A percentile compares a stretch with the other conserved stretches of the same genome.
phyloP scores from a whole-genome alignment of 2,329 filamentous ascomycete species.

The Aspergillus felis region DNA sequence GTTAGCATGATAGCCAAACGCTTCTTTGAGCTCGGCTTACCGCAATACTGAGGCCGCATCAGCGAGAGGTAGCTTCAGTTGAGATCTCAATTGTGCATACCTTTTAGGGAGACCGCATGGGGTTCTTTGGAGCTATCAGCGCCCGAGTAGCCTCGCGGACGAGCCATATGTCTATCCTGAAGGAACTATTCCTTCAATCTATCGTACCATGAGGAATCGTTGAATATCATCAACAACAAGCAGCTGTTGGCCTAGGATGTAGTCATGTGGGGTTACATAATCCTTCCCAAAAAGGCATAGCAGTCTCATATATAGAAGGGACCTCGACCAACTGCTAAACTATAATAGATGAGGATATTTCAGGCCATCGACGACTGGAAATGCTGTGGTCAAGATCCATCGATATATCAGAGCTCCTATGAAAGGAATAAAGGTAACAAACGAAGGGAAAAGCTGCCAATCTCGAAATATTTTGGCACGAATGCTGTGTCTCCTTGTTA shows the following conservation, averaged over 20 bases:
- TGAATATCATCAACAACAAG: background rate
- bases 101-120: constrained; percentile 74
- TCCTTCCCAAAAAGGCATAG: background rate
- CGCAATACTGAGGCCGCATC: constrained; percentile 32
- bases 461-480: no score
- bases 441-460: no score
- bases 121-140: constrained; percentile 61
- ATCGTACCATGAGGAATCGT: background rate
- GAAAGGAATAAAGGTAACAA: background rate
- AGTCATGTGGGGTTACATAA: background rate
- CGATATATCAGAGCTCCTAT: background rate
- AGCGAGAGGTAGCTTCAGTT: constrained; percentile 11
- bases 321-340: no score
- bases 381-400: background rate
- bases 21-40: constrained; percentile 24
- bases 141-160: constrained; percentile 39
- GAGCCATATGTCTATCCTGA: constrained; percentile 32
- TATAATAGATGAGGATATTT: no score
- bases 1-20: constrained; percentile 12
- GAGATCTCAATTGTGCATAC: constrained; percentile 24
- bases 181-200: background rate
- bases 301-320: no score
- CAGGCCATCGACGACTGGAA: background rate
- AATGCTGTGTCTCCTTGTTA: constrained; percentile 2
- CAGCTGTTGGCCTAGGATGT: background rate